Conservation (phyloP, 768 basidiomycete genomes). For the Suillus bovinus region DNA sequence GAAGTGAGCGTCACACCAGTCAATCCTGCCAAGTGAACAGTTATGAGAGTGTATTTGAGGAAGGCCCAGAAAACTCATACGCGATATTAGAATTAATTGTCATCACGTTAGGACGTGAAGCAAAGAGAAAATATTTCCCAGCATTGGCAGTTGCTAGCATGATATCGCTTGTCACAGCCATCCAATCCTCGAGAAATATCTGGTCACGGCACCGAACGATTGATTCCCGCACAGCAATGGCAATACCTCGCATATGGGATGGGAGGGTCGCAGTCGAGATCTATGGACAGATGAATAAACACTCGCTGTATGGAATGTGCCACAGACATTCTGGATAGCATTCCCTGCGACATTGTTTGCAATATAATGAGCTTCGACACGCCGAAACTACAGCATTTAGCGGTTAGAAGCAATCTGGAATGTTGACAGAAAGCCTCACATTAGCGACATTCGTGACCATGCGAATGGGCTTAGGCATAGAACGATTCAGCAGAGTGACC, state of each 20-base stretch:
- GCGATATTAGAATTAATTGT: slow-evolving; percentile 24
- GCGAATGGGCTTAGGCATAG: slow-evolving; percentile 14
- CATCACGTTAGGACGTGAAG: slow-evolving; percentile 10
- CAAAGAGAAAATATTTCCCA: slow-evolving; percentile 19
- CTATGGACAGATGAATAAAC: slow-evolving; percentile 8
- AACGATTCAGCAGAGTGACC: slow-evolving; percentile 22
- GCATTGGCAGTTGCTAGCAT: slow-evolving; percentile 23
- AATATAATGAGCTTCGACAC: slow-evolving; percentile 19
- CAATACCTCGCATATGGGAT: slow-evolving; percentile 19
- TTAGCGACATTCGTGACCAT: slow-evolving; percentile 30
- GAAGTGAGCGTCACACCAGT: slow-evolving; percentile 25
- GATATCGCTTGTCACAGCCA: slow-evolving; percentile 18
- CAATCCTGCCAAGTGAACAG: slow-evolving; percentile 15
- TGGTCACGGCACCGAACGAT: slow-evolving; percentile 16
- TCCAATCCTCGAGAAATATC: slow-evolving; percentile 19
- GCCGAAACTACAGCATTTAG: slow-evolving; percentile 20
- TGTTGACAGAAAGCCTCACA: slow-evolving; percentile 18
- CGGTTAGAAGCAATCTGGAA: background rate
- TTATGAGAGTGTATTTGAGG: background rate
- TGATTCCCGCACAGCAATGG: slow-evolving; percentile 18
- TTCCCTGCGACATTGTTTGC: slow-evolving; percentile 21
- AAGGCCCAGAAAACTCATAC: slow-evolving; percentile 14
- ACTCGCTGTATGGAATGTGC: background rate
- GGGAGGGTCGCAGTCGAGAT: slow-evolving; percentile 18
- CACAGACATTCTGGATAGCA: slow-evolving; percentile 22